Evolutionary conservation across 179 eudicot species (phyloP), one percentile per base, ranked within the genome.

Genomic region (Actinidia polygama): DNA sequence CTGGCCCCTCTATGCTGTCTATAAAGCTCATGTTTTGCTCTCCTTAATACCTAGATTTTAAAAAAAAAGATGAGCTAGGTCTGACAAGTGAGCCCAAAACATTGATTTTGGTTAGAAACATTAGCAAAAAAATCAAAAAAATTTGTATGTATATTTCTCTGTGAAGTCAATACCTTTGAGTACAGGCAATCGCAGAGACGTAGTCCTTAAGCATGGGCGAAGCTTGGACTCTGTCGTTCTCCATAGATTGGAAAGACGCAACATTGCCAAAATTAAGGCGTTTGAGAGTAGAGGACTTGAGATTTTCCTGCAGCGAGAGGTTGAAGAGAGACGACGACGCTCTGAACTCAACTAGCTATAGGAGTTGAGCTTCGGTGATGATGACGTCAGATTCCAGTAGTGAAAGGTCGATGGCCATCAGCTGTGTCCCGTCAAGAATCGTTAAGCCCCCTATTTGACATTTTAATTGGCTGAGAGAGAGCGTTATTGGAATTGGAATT

Each of bases 141-240:
- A n/a, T n/a, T n/a, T n/a, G n/a, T n/a, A n/a, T n/a, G n/a, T n/a
- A n/a, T n/a, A n/a, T n/a, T n/a, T n/a, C n/a, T n/a, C 54, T 0
- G 54, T 0, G 8, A 72, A 66, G 57, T 74, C 46, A 36, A 10
- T 79, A 91, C 94, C 94, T 89, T 79, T 81, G 81, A 90, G 81
- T 75, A 84, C 86, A 72, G 59, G 94, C 90, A 80, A 92, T 87
- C 19, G 93, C 94, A 50, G 89, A 44, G 63, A 90, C n/a, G 75
- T 87, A 92, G 71, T 84, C 85, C 19, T 82, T 86, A 18, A 88
- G 78, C 55, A 80, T 77, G 40, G 82, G 47, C 19, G 83, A 64
- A 63, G 92, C 93, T 75, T 84, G 72, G 6, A 80, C 86, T 23
- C 44, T 10, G 11, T 72, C 53, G 70, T 81, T 54, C 73, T 88